Evolutionary conservation across 2,329 filamentous ascomycete genomes (phyloP).

Genomic region (Apiospora pterosperma): DNA sequence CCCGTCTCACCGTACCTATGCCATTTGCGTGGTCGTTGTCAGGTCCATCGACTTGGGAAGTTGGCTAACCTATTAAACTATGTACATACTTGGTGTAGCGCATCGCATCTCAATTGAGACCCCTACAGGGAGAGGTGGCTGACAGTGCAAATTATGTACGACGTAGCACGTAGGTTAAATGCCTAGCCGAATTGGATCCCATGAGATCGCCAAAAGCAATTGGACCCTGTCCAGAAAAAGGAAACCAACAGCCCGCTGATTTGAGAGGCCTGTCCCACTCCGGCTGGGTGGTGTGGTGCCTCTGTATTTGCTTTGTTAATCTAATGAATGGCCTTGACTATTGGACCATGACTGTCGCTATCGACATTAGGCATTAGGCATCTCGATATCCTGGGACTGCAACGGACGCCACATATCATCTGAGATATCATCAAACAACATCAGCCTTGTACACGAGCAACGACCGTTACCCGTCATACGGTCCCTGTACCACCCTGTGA

Average conservation of each 20-base stretch:
- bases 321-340: neutral
- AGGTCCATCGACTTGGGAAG: neutral
- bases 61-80: too few relatives aligned
- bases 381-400: neutral
- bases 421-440: neutral
- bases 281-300: too few relatives aligned
- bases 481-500: neutral
- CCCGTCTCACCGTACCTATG: neutral
- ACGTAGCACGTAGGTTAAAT: too few relatives aligned
- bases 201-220: neutral
- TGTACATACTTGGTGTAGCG: too few relatives aligned
- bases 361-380: neutral
- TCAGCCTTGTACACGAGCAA: neutral
- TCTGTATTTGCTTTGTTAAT: neutral
- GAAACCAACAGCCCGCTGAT: neutral
- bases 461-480: neutral
- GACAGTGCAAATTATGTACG: conserved; percentile 2
- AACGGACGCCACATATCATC: neutral
- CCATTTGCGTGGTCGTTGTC: neutral
- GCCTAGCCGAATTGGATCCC: neutral
- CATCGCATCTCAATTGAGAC: neutral
- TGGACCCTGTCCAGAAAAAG: neutral
- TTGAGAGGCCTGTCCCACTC: neutral
- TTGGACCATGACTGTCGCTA: neutral
- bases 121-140: neutral